These are phyloP conservation scores for Saraca asoca DNA, from an alignment of 331 rosid genomes.

Conservation along the genomic window DNA sequence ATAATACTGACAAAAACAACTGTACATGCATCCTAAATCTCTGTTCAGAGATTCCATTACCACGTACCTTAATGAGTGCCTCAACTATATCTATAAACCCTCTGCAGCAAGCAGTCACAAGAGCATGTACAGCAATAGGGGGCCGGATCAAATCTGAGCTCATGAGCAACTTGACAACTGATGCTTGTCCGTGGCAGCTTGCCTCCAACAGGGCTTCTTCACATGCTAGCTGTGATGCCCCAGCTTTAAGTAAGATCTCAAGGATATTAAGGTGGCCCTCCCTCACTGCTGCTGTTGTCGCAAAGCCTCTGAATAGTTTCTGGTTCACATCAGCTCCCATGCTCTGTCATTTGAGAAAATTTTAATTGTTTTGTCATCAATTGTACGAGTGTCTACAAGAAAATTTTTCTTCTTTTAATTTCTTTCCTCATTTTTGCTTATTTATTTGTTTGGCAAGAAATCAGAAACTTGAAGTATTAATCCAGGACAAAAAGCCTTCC, in stretches of 20 bases:
- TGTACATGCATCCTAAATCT: conserved; percentile 8
- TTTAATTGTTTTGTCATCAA: conserved; percentile 25
- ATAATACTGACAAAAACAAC: conserved; percentile 9
- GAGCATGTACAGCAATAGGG: conserved; percentile 73
- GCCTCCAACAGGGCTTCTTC: conserved; percentile 95
- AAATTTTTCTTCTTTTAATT: not conserved
- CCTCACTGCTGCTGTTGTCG: conserved; percentile 90
- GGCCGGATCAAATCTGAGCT: conserved; percentile 85
- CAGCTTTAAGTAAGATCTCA: conserved; percentile 77
- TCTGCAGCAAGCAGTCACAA: conserved; percentile 84
- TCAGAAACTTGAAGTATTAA: not conserved
- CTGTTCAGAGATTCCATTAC: not conserved
- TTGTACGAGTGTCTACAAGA: conserved; percentile 13
- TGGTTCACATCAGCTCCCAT: conserved; percentile 91
- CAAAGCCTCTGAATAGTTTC: conserved; percentile 85
- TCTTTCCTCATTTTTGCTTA: not conserved
- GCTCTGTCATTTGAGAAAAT: conserved; percentile 47
- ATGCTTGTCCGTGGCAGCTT: conserved; percentile 80
- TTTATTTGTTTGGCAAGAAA: not conserved
- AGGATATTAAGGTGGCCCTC: conserved; percentile 82
- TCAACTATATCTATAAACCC: conserved; percentile 74
- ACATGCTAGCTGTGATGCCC: conserved; percentile 93
- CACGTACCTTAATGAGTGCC: conserved; percentile 67
- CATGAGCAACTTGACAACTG: conserved; percentile 70
- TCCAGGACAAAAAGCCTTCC: not conserved